Conservation (phyloP, 225 moss, liverwort and hornwort genomes). For the Straminergon stramineum region DNA sequence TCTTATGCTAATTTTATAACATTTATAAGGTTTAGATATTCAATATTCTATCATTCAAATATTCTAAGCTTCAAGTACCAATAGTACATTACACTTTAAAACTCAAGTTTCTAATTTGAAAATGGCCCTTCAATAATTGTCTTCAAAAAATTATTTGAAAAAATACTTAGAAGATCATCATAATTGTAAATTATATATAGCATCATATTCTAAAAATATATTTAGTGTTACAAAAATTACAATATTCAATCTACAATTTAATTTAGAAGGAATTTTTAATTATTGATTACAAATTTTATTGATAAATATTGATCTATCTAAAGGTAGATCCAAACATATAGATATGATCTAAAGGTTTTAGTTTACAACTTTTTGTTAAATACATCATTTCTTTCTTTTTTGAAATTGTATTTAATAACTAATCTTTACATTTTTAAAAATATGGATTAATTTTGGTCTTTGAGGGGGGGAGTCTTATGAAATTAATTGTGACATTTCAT, state of each 20-base stretch:
- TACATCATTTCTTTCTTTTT: not conserved
- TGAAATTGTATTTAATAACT: not conserved
- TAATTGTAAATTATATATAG: not conserved
- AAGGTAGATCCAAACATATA: not conserved
- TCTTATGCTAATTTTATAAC: not conserved
- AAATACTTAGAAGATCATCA: not conserved
- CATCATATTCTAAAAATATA: not conserved
- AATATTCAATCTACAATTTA: not conserved
- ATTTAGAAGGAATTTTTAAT: not conserved
- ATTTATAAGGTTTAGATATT: not conserved
- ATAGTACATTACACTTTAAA: too few relatives aligned
- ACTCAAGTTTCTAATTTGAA: not conserved
- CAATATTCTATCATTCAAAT: not conserved
- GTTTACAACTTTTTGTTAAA: not conserved
- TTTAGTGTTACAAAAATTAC: too few relatives aligned
- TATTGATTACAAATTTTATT: not conserved
- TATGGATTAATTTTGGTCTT: not conserved
- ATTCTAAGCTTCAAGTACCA: too few relatives aligned
- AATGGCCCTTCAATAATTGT: not conserved
- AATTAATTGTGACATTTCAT: not conserved
- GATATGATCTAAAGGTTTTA: not conserved
- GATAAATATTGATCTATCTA: not conserved
- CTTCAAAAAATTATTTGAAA: not conserved
- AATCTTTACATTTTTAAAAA: not conserved
- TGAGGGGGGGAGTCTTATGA: not conserved